phyloP scores from a whole-genome alignment of 495 filamentous ascomycete species.

The Neurospora tetraspora region DNA sequence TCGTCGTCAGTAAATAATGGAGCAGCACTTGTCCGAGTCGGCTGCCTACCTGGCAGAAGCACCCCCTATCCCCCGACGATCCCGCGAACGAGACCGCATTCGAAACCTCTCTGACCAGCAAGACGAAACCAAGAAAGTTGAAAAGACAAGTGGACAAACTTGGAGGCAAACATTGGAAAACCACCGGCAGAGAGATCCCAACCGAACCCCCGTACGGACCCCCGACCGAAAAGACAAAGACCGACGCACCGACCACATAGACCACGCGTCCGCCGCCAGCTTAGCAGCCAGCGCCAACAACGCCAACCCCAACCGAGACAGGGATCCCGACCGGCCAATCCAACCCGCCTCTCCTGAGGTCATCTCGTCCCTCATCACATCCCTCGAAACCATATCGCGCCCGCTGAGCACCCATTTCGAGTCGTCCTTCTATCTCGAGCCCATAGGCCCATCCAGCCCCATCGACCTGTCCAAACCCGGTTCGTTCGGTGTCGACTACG shows the following conservation, averaged over 20 bases:
- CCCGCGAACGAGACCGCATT: slow-evolving; percentile 20
- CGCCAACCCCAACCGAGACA: slow-evolving; percentile 21
- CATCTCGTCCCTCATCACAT: slow-evolving; percentile 88
- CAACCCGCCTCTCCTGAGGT: slow-evolving; percentile 78
- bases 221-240: slow-evolving; percentile 20
- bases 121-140: neutral
- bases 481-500: slow-evolving; percentile 66
- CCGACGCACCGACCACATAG: neutral
- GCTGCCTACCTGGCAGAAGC: slow-evolving; percentile 10
- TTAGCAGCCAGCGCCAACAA: slow-evolving; percentile 3
- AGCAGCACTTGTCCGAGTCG: slow-evolving; percentile 15
- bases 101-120: slow-evolving; percentile 3
- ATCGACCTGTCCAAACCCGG: slow-evolving; percentile 33
- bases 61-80: slow-evolving; percentile 21
- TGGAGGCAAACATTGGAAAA: neutral
- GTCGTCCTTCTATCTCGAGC: slow-evolving; percentile 17
- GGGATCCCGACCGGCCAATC: slow-evolving; percentile 21
- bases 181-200: neutral
- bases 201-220: no score
- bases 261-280: neutral
- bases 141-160: neutral
- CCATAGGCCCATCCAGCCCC: slow-evolving; percentile 23
- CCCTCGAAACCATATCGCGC: slow-evolving; percentile 74
- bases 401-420: slow-evolving; percentile 69
- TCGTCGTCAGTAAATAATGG: neutral